Evolutionary conservation across 2,329 filamentous ascomycete species (phyloP).

Genomic region (Paracamarosporium sp.): DNA sequence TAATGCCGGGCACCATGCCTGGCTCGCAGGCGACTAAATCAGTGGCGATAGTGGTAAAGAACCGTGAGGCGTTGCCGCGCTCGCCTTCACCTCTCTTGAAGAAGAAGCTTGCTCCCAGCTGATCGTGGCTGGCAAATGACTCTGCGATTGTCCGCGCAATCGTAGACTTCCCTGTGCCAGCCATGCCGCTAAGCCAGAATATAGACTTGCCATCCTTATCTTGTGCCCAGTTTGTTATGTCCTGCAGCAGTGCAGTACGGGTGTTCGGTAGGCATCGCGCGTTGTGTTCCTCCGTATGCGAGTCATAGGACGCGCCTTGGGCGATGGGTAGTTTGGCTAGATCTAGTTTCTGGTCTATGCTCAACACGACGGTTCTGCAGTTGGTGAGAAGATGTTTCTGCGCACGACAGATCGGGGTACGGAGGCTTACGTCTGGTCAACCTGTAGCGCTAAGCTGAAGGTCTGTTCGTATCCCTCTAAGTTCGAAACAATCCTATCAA

Average conservation of each 20-base stretch:
- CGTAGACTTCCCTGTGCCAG: slow-evolving; percentile 39
- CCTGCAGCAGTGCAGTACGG: slow-evolving; percentile 27
- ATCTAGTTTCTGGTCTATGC: slow-evolving; percentile 5
- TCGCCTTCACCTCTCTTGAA: slow-evolving; percentile 17
- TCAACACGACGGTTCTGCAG: neutral
- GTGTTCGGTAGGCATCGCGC: slow-evolving; percentile 31
- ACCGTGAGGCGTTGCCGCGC: slow-evolving; percentile 6
- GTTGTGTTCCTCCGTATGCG: slow-evolving; percentile 22
- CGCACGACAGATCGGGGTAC: neutral
- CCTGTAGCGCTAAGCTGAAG: slow-evolving; percentile 39
- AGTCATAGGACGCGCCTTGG: slow-evolving; percentile 23
- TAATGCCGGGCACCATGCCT: slow-evolving; percentile 14
- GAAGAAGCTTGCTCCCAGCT: slow-evolving; percentile 21
- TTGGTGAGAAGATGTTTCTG: neutral
- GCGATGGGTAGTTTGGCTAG: slow-evolving; percentile 10
- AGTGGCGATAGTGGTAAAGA: slow-evolving; percentile 26
- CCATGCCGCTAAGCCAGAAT: slow-evolving; percentile 42
- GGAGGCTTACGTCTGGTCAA: slow-evolving; percentile 41
- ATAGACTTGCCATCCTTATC: slow-evolving; percentile 22
- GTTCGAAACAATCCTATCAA: slow-evolving; percentile 31
- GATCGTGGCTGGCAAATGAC: neutral
- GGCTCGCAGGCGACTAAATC: slow-evolving; percentile 17
- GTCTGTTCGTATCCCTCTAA: slow-evolving; percentile 34
- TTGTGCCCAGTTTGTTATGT: slow-evolving; percentile 28
- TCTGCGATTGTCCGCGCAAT: slow-evolving; percentile 32